A percentile compares a stretch with the other conserved stretches of the same genome.
Evolutionary conservation across 192 early-diverging fungal genomes (phyloP).

Genomic region (Jimgerdemannia lactiflua): DNA sequence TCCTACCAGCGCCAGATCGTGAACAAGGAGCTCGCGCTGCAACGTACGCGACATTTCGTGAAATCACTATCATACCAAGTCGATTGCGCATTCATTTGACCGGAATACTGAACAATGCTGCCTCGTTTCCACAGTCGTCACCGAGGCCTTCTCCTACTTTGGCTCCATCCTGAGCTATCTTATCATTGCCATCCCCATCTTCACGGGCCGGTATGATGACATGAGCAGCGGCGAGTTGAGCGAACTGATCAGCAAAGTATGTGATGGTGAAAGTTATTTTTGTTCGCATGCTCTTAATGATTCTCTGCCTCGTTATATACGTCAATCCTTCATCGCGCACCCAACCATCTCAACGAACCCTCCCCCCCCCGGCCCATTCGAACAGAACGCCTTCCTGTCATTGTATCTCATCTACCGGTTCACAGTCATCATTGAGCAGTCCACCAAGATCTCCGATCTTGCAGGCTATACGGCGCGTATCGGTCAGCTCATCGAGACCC

Average conservation of each 20-base stretch:
- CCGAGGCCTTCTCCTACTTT: conserved; percentile 68
- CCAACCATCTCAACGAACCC: neutral
- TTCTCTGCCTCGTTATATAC: neutral
- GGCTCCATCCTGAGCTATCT: conserved; percentile 80
- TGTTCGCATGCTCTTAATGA: neutral
- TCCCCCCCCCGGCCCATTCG: neutral
- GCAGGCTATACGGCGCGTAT: conserved; percentile 85
- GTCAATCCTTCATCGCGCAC: neutral
- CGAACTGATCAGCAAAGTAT: conserved; percentile 67
- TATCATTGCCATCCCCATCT: conserved; percentile 79
- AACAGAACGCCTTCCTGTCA: conserved; percentile 72
- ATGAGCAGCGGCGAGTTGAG: conserved; percentile 64
- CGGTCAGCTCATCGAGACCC: conserved; percentile 71
- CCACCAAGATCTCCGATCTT: conserved; percentile 67
- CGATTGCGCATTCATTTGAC: neutral
- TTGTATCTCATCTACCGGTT: conserved; percentile 85
- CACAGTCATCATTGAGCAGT: conserved; percentile 65
- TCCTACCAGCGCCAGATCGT: conserved; percentile 55
- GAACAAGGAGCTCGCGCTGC: conserved; percentile 42
- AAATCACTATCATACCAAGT: neutral
- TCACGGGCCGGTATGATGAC: conserved; percentile 75
- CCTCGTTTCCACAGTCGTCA: conserved; percentile 34
- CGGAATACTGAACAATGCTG: neutral
- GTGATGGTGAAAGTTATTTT: neutral
- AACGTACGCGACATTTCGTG: conserved; percentile 23